A percentile compares a stretch with the other conserved stretches of the same genome.
phyloP scores from a whole-genome alignment of 2,329 filamentous ascomycete genomes.

The Emydomyces testavorans region DNA sequence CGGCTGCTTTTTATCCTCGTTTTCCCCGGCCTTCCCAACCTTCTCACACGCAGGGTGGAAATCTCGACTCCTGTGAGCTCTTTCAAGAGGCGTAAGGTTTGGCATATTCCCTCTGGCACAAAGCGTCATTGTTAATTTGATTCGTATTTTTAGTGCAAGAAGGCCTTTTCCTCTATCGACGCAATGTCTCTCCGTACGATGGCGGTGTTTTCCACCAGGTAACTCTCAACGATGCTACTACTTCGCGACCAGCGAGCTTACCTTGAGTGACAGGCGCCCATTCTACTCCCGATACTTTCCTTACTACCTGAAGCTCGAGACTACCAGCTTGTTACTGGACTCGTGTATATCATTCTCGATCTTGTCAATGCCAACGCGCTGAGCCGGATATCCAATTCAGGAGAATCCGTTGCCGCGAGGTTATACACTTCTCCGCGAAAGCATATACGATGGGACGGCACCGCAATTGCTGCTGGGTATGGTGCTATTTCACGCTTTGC shows the following conservation, averaged over 20 bases:
- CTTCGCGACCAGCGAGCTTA: neutral
- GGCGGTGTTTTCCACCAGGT: conserved; percentile 70
- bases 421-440: conserved; percentile 69
- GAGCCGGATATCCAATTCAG: conserved; percentile 66
- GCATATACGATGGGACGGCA: conserved; percentile 60
- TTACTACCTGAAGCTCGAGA: conserved; percentile 60
- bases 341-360: conserved; percentile 73
- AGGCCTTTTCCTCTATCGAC: conserved; percentile 87
- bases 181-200: conserved; percentile 94
- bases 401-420: conserved; percentile 61
- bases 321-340: conserved; percentile 60
- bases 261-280: conserved; percentile 52
- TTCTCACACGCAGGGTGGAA: conserved; percentile 84
- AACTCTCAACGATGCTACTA: no score
- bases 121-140: conserved; percentile 13
- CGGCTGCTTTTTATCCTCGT: conserved; percentile 67
- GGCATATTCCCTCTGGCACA: conserved; percentile 1
- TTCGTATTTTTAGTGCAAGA: conserved; percentile 62
- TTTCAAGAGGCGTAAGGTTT: conserved; percentile 78
- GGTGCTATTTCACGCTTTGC: conserved; percentile 17
- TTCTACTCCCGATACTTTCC: conserved; percentile 83
- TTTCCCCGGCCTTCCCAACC: conserved; percentile 72
- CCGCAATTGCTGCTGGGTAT: conserved; percentile 68
- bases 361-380: conserved; percentile 71
- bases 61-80: conserved; percentile 94